Evolutionary conservation across 148 eudicot species (phyloP), one percentile per base, ranked within the genome.

Genomic region (Linanthus parryae): DNA sequence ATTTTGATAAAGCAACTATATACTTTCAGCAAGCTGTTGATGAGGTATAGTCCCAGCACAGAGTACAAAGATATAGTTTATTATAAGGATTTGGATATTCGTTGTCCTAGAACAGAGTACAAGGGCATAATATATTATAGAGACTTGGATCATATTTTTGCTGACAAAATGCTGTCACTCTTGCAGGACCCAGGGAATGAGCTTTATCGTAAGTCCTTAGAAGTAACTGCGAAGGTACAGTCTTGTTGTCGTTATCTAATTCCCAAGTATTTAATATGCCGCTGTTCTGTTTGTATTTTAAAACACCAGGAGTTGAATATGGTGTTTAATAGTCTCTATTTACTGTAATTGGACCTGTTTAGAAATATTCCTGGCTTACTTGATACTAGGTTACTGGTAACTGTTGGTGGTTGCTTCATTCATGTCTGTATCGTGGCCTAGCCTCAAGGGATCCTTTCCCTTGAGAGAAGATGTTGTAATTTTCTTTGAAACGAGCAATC

Each of bases 151-250:
- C 22, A 44, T 21, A 14, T 34, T 34, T 49, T 37, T 55, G 36
- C 43, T 67, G 57, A 47, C 12, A 2, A 4, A 31, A 5, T 12
- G 16, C 29, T 45, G 26, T 19, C 22, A 22, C 40, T 29, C 23
- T 48, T 78, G 72, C 60, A 82, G 90, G 90, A 82, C 25, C 82
- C 85, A 21, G 49, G 22, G 27, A 79, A 82, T 53, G 85, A 79
- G 12, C 75, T 79, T 38, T 82, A 79, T 49, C 69, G 56, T 41
- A 82, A 76, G 47, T 82, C 90, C 16, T 60, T 75, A 33, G 80
- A 82, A 73, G 75, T 82, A 52, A 30, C 80, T 53, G 42, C 61
- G 14, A 79, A 75, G 90, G 90, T 82, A 76, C 22, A 52, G 14
- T 46, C 28, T 31, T 17, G 9, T 21, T 47, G 14, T 27, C 41